Conservation (phyloP, 2,329 filamentous ascomycete genomes). For the Lecanicillium sp. region DNA sequence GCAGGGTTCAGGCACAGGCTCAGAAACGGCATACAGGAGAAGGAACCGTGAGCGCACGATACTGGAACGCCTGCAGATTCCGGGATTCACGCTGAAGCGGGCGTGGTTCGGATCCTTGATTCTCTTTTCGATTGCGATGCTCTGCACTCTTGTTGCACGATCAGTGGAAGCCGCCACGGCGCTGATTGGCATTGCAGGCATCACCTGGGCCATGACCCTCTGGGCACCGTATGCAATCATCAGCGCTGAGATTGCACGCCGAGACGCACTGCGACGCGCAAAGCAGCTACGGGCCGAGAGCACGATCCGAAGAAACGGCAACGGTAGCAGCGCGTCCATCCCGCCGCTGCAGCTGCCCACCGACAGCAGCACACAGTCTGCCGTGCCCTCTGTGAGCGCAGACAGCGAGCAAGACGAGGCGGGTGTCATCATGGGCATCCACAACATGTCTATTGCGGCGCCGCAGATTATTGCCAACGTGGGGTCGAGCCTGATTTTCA, state of each 20-base stretch:
- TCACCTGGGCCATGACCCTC: constrained; percentile 86
- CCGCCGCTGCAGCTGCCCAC: not conserved
- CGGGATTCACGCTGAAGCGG: constrained; percentile 76
- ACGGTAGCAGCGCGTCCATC: not conserved
- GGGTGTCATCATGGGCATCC: constrained; percentile 85
- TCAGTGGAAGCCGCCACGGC: constrained; percentile 65
- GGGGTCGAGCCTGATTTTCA: constrained; percentile 77
- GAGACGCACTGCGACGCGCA: constrained; percentile 53
- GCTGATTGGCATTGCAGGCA: constrained; percentile 73
- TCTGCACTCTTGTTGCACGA: constrained; percentile 71
- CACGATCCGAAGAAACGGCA: not conserved
- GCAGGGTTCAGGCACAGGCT: constrained; percentile 8
- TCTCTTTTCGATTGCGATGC: constrained; percentile 77
- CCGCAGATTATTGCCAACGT: constrained; percentile 89
- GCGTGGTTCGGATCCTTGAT: constrained; percentile 81
- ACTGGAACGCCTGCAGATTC: constrained; percentile 63
- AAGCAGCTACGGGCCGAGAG: constrained; percentile 14
- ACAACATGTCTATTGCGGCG: constrained; percentile 89
- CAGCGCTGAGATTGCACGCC: constrained; percentile 79
- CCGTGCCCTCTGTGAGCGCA: no score
- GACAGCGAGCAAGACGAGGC: constrained; percentile 62
- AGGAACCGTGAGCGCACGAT: constrained; percentile 29
- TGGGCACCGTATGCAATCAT: constrained; percentile 97
- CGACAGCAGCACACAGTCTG: not conserved
- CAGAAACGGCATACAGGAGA: constrained; percentile 14